Base-by-base conservation (phyloP, 2,329 filamentous ascomycete genomes). In the Diplodia seriata region DNA sequence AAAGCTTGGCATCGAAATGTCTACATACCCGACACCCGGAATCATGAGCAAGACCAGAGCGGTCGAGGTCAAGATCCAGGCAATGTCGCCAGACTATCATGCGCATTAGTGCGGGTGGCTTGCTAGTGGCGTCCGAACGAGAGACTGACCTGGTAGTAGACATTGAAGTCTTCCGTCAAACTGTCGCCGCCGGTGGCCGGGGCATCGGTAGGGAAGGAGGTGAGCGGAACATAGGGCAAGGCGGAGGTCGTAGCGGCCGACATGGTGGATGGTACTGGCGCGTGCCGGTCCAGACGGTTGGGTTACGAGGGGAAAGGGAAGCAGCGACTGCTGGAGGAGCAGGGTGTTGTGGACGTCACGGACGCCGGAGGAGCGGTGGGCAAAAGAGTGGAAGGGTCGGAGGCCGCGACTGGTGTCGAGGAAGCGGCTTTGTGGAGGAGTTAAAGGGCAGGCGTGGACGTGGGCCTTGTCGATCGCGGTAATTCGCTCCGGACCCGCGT, bases 31-130 rank as follows among this genome's bases (percentile, higher is more conserved):
- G 75, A 97, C 93, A 68, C 93, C 93, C 47, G 93, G 93, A 78
- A 97, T 93, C 93, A 97, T 97, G 76, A 97, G 88, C 73, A 97
- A 84, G 68, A 97, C 93, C 59, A 97, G 87, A 18, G 91, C 92
- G 3, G 92, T 87, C 40, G 87, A 88, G 65, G 88, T 87, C 74
- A 93, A 84, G 76, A 97, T 87, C 90, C 92, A 97, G 68, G 90
- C 87, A 75, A 97, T 88, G 81, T 97, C 89, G 76, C 93, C 93
- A 69, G 89, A 86, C 90, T 94, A 72, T 47, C 8, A 62, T 47
- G 14, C n/a, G 4, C 12, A 57, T 68, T 38, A 68, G 66, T 31
- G 33, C 33, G 18, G n/a, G 12, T 7, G 20, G 14, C 5, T 29
- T 7, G 8, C 4, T 31, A 26, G 20, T 36, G 43, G 31, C 4